Evolutionary conservation across 2,329 filamentous ascomycete species (phyloP), one percentile per base, ranked within the genome.

Genomic region (Aspergillus udagawae): DNA sequence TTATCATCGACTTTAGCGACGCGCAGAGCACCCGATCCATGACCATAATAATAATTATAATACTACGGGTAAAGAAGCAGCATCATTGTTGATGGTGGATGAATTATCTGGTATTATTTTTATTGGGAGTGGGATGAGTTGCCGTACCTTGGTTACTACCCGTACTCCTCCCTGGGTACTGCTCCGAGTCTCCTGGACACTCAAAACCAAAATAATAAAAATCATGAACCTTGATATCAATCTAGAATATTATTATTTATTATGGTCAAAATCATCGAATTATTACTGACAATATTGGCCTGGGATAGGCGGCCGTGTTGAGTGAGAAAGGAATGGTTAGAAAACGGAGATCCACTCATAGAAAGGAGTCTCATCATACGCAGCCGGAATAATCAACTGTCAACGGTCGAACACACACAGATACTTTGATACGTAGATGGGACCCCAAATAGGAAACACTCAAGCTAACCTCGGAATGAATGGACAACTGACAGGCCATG

Each of bases 301-400:
- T 35, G 32, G 32, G 14, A 17, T 17, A 21, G 41, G 42, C 21
- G 42, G 42, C 21, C n/a, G 42, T 45, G 21, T 45, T 23, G 42
- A 20, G 28, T 55, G 45, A 58, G 55, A 54, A 49, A 63, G 57
- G 51, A 60, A 61, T 52, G 56, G 50, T 52, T 28, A 53, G 54
- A 51, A 53, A 57, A 51, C 48, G 49, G 59, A 59, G 61, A 53
- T 59, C 60, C 62, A 63, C 63, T 42, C 45, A 49, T 41, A 52
- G 59, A 64, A 58, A 58, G 53, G 52, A 57, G 53, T 60, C 56
- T 53, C 44, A 47, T 42, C 49, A 52, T 48, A 50, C 49, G 49
- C 14, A 52, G 23, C 28, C 6, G 28, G 7, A 50, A 49, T 48
- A 58, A 53, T 49, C 49, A 47, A 45, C 14, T 20, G 20, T 32